These are phyloP conservation scores for Pachysandra terminalis DNA, from an alignment of 164 flowering plant species.

Conservation along the genomic window DNA sequence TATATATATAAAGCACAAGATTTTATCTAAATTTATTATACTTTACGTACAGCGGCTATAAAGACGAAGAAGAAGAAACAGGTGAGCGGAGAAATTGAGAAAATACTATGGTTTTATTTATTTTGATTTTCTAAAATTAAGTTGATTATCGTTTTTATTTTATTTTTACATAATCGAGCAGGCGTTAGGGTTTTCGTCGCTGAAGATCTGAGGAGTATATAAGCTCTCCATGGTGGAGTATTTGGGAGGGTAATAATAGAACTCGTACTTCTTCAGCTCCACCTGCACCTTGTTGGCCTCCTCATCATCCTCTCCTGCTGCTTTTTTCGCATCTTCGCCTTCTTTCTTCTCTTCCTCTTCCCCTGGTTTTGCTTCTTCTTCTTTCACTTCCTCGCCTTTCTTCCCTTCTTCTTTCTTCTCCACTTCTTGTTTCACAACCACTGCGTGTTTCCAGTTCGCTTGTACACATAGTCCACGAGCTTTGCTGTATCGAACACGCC, in stretches of 20 bases:
- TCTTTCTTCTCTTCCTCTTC: no score
- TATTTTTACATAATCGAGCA: conserved; percentile 38
- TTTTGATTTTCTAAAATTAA: no score
- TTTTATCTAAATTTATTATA: no score
- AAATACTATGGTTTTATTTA: no score
- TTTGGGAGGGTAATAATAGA: conserved; percentile 34
- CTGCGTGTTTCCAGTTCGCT: conserved; percentile 76
- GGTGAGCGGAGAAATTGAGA: no score
- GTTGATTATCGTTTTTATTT: no score
- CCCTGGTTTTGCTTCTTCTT: background rate
- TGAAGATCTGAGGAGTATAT: conserved; percentile 42
- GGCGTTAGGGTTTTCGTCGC: conserved; percentile 55
- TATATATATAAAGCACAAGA: no score
- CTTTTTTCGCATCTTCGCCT: conserved; percentile 7
- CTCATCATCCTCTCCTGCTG: background rate
- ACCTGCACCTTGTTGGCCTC: conserved; percentile 16
- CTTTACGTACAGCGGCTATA: no score
- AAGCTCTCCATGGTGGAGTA: conserved; percentile 21
- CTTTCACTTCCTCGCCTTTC: conserved; percentile 23
- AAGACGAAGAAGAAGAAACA: no score
- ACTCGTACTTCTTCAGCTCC: conserved; percentile 46
- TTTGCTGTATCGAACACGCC: conserved; percentile 69
- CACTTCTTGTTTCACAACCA: conserved; percentile 56
- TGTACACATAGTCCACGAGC: conserved; percentile 71
- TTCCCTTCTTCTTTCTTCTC: conserved; percentile 48